Conservation (phyloP, 768 basidiomycete genomes). For the Agrocybe chaxingu region DNA sequence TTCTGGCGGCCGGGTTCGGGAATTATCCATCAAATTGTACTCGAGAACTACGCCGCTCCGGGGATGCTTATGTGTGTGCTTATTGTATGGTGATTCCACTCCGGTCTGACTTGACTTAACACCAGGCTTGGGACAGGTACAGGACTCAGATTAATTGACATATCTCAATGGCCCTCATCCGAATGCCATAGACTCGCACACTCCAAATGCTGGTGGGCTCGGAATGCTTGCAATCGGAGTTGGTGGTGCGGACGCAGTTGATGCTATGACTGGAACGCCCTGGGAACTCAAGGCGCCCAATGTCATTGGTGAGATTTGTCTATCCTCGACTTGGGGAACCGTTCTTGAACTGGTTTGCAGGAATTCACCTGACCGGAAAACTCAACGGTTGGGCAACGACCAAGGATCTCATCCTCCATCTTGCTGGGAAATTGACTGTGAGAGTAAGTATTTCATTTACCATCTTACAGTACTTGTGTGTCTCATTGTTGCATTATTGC, state of each 20-base stretch:
- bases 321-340: background rate
- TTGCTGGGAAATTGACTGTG: constrained; percentile 93
- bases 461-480: background rate
- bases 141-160: background rate
- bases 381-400: constrained; percentile 91
- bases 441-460: constrained; percentile 49
- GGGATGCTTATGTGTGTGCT: constrained; percentile 80
- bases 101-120: constrained; percentile 1
- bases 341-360: constrained; percentile 31
- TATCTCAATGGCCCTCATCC: background rate
- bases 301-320: constrained; percentile 58
- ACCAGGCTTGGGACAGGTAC: constrained; percentile 79
- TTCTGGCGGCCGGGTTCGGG: constrained; percentile 98
- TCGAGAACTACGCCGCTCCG: constrained; percentile 96
- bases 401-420: constrained; percentile 93
- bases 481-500: background rate
- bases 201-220: constrained; percentile 96
- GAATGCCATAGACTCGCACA: constrained; percentile 75
- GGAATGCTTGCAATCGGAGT: constrained; percentile 97
- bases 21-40: constrained; percentile 96
- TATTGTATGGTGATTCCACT: background rate
- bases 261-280: constrained; percentile 96
- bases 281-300: constrained; percentile 96
- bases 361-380: constrained; percentile 85
- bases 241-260: constrained; percentile 98